A percentile compares a stretch with the other conserved stretches of the same genome.
phyloP scores from a whole-genome alignment of 352 stramenopile genomes.

The Pythium dissotocum region DNA sequence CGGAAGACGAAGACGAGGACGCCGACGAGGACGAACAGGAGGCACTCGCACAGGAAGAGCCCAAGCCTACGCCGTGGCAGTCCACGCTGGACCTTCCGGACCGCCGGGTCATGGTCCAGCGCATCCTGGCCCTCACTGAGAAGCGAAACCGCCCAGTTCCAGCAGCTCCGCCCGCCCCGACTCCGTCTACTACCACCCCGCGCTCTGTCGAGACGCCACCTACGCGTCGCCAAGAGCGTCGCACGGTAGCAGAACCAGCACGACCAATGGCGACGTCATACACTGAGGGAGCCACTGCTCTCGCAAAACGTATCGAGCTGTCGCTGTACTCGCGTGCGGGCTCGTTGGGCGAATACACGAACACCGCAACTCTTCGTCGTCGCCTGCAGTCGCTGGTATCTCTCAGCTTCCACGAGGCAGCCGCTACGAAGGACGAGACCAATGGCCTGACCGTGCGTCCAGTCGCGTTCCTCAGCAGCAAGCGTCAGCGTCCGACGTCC shows the following conservation, averaged over 20 bases:
- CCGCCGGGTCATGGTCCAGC: slow-evolving; percentile 69
- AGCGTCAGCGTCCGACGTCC: neutral
- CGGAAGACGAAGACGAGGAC: slow-evolving; percentile 17
- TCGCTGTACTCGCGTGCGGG: slow-evolving; percentile 69
- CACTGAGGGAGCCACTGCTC: slow-evolving; percentile 29
- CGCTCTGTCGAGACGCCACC: neutral
- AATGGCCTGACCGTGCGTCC: slow-evolving; percentile 4
- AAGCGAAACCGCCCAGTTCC: slow-evolving; percentile 17
- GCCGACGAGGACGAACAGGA: neutral
- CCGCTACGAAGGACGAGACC: slow-evolving; percentile 30
- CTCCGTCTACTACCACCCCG: neutral
- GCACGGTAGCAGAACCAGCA: neutral
- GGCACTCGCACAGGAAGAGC: slow-evolving; percentile 13
- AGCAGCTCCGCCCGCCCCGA: neutral
- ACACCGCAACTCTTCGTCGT: slow-evolving; percentile 65
- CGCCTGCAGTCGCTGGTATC: slow-evolving; percentile 71
- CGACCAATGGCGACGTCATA: slow-evolving; percentile 21
- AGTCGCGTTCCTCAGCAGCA: neutral
- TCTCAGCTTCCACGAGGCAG: slow-evolving; percentile 64
- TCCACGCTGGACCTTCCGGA: slow-evolving; percentile 52
- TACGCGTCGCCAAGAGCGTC: slow-evolving; percentile 20
- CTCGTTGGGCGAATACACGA: slow-evolving; percentile 68
- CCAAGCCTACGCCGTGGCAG: slow-evolving; percentile 49
- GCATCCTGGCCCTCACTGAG: slow-evolving; percentile 63
- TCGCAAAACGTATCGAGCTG: slow-evolving; percentile 77